phyloP scores from a whole-genome alignment of 345 rosid species.

The Clarkia xantiana region DNA sequence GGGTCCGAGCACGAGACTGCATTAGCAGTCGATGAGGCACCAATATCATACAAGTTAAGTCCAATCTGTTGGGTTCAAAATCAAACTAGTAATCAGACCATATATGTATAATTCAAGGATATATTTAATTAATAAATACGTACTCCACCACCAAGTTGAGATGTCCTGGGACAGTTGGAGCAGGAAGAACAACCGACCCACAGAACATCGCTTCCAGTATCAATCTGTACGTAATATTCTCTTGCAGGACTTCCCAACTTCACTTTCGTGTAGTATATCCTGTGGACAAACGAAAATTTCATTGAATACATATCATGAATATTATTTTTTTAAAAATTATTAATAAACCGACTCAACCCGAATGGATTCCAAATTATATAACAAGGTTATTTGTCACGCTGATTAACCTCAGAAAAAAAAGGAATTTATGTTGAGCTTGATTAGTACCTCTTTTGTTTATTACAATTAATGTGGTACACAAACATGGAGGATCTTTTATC shows the following conservation, averaged over 20 bases:
- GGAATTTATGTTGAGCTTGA: no score
- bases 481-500: no score
- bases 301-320: no score
- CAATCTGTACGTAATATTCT: conserved; percentile 90
- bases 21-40: conserved; percentile 47
- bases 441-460: no score
- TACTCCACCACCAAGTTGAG: conserved; percentile 89
- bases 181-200: conserved; percentile 81
- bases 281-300: no score
- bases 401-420: no score
- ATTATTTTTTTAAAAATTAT: no score
- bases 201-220: conserved; percentile 85
- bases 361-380: no score
- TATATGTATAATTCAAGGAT: conserved; percentile 1
- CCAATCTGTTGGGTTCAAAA: conserved; percentile 31
- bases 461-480: no score
- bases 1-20: conserved; percentile 34
- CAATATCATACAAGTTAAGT: conserved; percentile 53
- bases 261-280: conserved; percentile 89
- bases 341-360: no score
- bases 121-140: not conserved
- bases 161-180: conserved; percentile 57
- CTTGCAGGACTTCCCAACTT: conserved; percentile 83
- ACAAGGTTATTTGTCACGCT: no score
- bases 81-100: conserved; percentile 5